These are phyloP conservation scores for Ustilago esculenta DNA, from an alignment of 1,284 basidiomycete species.

Conservation along the genomic window DNA sequence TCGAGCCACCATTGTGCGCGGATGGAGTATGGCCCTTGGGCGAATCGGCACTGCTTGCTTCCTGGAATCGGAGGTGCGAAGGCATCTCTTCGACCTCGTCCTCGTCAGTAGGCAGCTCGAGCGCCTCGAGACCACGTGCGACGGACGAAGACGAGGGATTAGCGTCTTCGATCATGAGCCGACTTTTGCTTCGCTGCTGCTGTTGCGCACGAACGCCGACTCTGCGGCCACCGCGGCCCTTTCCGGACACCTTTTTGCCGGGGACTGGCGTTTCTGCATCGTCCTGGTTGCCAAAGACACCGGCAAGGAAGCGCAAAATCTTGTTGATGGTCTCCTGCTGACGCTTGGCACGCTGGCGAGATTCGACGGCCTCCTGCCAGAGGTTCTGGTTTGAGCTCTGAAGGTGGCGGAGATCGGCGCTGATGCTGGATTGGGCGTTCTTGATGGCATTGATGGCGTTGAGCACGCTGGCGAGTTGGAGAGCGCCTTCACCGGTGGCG, in stretches of 20 bases:
- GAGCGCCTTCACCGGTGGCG: constrained; percentile 21
- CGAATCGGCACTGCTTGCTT: constrained; percentile 37
- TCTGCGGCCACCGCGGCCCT: constrained; percentile 58
- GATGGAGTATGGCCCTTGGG: constrained; percentile 24
- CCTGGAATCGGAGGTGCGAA: constrained; percentile 41
- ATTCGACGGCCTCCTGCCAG: constrained; percentile 89
- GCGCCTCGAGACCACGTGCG: constrained; percentile 18
- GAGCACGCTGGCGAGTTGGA: constrained; percentile 71
- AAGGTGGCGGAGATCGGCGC: constrained; percentile 84
- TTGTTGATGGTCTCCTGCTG: constrained; percentile 97
- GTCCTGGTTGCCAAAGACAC: constrained; percentile 81
- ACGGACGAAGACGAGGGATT: constrained; percentile 8
- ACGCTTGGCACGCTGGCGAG: constrained; percentile 82
- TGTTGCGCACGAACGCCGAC: constrained; percentile 42
- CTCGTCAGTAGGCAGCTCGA: constrained; percentile 37
- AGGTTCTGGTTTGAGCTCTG: constrained; percentile 87
- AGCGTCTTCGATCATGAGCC: constrained; percentile 49
- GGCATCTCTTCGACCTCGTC: constrained; percentile 54
- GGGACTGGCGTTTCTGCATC: constrained; percentile 23
- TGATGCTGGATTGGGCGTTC: constrained; percentile 88
- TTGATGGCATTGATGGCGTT: constrained; percentile 88
- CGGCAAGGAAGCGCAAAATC: constrained; percentile 91
- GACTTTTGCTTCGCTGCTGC: constrained; percentile 38
- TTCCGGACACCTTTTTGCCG: constrained; percentile 39
- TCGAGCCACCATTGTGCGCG: constrained; percentile 20